A percentile compares a stretch with the other conserved stretches of the same genome.
phyloP scores from a whole-genome alignment of 148 eudicot species.

The Rhododendron simsii region DNA sequence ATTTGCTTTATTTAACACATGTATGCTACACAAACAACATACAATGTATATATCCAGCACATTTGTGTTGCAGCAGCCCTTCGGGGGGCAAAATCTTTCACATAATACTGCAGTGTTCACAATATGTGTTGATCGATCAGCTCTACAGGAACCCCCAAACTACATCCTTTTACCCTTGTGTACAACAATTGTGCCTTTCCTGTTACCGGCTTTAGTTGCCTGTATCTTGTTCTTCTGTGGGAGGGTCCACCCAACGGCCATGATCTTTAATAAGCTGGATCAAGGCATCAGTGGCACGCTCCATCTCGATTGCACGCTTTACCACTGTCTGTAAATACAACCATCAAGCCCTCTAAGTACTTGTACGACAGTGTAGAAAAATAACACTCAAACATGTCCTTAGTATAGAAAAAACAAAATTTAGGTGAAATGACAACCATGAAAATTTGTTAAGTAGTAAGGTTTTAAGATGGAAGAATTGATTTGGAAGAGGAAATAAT shows the following conservation, averaged over 20 bases:
- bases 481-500: not conserved
- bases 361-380: not conserved
- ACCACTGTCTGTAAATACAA: constrained; percentile 66
- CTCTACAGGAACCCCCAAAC: not conserved
- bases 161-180: not conserved
- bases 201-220: not conserved
- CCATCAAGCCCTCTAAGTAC: not conserved
- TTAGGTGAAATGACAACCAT: not conserved
- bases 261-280: constrained; percentile 86
- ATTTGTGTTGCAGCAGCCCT: not conserved
- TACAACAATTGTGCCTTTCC: not conserved
- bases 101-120: not conserved
- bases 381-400: not conserved
- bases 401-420: not conserved
- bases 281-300: constrained; percentile 85
- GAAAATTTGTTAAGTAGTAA: not conserved
- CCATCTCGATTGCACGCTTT: constrained; percentile 84
- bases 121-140: not conserved
- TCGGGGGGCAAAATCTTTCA: not conserved
- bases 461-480: not conserved
- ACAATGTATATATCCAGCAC: not conserved
- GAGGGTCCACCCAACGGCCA: constrained; percentile 98
- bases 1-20: not conserved
- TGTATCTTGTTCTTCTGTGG: constrained; percentile 59
- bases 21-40: not conserved